Percentiles rank a stretch among this genome's conserved stretches.
Evolutionary conservation across 179 eudicot species (phyloP).

Genomic region (Carnegiea gigantea): DNA sequence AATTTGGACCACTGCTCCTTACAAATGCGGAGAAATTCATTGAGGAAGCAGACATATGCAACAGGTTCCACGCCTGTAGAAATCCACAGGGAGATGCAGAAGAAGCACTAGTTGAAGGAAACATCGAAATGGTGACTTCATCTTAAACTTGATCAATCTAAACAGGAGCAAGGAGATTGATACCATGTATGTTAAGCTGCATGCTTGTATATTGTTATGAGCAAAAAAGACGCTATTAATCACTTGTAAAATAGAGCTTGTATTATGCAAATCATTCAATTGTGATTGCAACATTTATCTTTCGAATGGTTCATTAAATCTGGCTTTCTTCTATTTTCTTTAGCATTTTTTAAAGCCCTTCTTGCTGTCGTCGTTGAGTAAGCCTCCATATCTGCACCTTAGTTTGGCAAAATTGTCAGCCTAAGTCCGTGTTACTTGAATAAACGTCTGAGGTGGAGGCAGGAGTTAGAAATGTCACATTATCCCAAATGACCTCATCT

Average conservation of each 20-base stretch:
- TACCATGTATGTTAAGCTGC: background rate
- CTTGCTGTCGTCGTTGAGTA: background rate
- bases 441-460: too few relatives aligned
- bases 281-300: background rate
- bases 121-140: conserved; percentile 47
- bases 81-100: conserved; percentile 5
- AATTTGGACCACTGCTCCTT: conserved; percentile 70
- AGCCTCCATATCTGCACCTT: background rate
- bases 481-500: too few relatives aligned
- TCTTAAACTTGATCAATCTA: conserved; percentile 26
- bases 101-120: conserved; percentile 24
- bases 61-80: conserved; percentile 64
- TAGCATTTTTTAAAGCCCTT: background rate
- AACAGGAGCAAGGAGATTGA: background rate
- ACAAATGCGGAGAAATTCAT: conserved; percentile 58
- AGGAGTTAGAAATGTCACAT: too few relatives aligned
- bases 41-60: conserved; percentile 62
- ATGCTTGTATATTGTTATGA: conserved; percentile 9
- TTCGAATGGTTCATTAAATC: background rate
- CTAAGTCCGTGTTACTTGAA: too few relatives aligned
- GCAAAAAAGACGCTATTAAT: background rate
- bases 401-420: too few relatives aligned
- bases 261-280: background rate
- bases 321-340: background rate
- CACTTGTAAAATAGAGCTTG: conserved; percentile 14